Evolutionary conservation across 192 early-diverging fungal genomes (phyloP).

Genomic region (Diversispora epigaea): DNA sequence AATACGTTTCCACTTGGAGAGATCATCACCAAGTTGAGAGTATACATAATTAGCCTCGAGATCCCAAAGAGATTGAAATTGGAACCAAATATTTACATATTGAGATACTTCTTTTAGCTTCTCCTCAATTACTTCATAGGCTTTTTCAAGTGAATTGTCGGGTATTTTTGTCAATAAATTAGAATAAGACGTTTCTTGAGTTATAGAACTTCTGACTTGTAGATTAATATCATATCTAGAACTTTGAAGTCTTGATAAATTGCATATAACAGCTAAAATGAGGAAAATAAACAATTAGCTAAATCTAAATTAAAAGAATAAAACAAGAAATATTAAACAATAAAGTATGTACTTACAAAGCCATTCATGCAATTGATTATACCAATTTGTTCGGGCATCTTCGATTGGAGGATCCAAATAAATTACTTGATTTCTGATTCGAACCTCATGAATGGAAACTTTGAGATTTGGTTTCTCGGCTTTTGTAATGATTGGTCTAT

Average conservation of each 20-base stretch:
- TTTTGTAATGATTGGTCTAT: slow-evolving; percentile 34
- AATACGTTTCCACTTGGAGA: slow-evolving; percentile 90
- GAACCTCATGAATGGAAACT: slow-evolving; percentile 80
- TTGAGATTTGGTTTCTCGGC: slow-evolving; percentile 66
- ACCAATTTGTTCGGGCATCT: slow-evolving; percentile 87
- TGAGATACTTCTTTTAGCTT: slow-evolving; percentile 72
- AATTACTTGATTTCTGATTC: slow-evolving; percentile 94
- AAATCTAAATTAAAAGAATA: neutral
- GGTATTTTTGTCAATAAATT: slow-evolving; percentile 73
- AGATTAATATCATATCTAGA: slow-evolving; percentile 87
- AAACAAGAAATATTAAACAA: neutral
- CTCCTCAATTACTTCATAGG: slow-evolving; percentile 81
- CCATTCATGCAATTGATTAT: slow-evolving; percentile 90
- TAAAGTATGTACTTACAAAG: slow-evolving; percentile 40
- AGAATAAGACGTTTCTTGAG: slow-evolving; percentile 62
- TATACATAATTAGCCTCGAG: slow-evolving; percentile 85
- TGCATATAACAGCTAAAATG: slow-evolving; percentile 68
- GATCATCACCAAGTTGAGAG: slow-evolving; percentile 80
- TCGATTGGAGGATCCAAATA: slow-evolving; percentile 95
- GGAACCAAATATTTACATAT: slow-evolving; percentile 94
- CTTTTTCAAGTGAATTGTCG: slow-evolving; percentile 65
- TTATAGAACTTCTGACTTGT: slow-evolving; percentile 53
- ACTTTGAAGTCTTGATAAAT: slow-evolving; percentile 80
- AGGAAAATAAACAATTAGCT: neutral
- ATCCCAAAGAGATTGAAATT: slow-evolving; percentile 99